Evolutionary conservation across 306 rosid genomes (phyloP).

Genomic region (Morella rubra): DNA sequence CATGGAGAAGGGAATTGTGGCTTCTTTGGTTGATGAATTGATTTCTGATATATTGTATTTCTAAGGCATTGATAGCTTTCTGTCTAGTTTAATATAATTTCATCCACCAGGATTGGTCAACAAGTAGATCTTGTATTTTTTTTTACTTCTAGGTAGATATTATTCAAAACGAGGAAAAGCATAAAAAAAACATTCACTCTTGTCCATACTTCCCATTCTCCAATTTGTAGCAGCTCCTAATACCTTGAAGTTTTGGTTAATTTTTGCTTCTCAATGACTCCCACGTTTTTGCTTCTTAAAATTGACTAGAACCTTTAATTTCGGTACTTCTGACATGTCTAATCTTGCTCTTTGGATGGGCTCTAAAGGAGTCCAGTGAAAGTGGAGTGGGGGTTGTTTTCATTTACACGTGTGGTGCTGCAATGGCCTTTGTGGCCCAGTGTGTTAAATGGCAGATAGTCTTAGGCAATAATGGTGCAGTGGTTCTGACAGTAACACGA

Average conservation of each 20-base stretch:
- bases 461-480: not conserved
- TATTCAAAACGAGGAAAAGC: not conserved
- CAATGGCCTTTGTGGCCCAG: not conserved
- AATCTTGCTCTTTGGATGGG: no score
- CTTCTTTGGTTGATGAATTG: slow-evolving; percentile 58
- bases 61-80: slow-evolving; percentile 25
- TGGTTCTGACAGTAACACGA: not conserved
- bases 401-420: not conserved
- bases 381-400: not conserved
- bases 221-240: not conserved
- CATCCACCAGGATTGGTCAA: slow-evolving; percentile 23
- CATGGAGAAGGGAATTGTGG: slow-evolving; percentile 52
- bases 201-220: not conserved
- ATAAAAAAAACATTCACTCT: not conserved
- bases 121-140: slow-evolving; percentile 14
- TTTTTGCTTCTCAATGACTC: not conserved
- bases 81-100: not conserved
- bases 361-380: not conserved
- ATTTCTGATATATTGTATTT: slow-evolving; percentile 52
- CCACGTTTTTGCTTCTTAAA: not conserved
- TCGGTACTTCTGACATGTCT: not conserved
- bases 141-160: not conserved
- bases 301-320: not conserved
- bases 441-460: not conserved
- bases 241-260: not conserved